Base-by-base conservation (phyloP, 257 asterid species). In the Solanum gandarillasii region DNA sequence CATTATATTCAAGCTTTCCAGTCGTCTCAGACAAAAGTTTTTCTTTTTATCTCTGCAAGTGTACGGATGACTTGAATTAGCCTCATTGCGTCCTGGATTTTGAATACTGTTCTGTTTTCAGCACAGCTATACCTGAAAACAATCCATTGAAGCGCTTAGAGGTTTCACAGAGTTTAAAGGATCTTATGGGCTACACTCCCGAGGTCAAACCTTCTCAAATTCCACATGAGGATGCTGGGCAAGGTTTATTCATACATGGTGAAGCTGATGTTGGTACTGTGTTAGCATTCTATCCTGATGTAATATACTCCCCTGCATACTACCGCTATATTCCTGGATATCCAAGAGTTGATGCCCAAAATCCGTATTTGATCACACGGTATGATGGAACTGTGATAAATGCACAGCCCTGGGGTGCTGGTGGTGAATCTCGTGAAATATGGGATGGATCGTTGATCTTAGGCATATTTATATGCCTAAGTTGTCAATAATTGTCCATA, bases 401-500 rank as follows among this genome's bases (percentile, higher is more conserved):
- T 27, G 99, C 98, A 55, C 97, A 95, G 89, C 98, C 99, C 4
- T 97, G 99, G 99, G 99, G 98, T 68, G 83, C 36, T 6, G 98
- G 99, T 27, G 97, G 96, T 58, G 99, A 93, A 86, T 90, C 94
- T 84, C 94, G 94, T 71, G 96, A 92, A 87, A 55, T 85, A 27
- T 97, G 99, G 99, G 92, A 93, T 9, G 96, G 98, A 9, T 89
- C 90, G n/a, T 76, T n/a, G 34, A 32, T 32, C 34, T 32, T 32
- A 32, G 34, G 34, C 34, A 32, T 32, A 32, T 32, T 32, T 32
- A 32, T 32, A 32, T 32, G 34, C 34, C 34, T 32, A 32, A 32
- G 34, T 32, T 32, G 34, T 32, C 34, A 32, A 32, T 32, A 32
- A 32, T 32, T 32, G 34, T 32, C 34, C 34, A 32, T 32, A 32